phyloP scores from a whole-genome alignment of 192 early-diverging fungal species.

The Coemansia sp. region DNA sequence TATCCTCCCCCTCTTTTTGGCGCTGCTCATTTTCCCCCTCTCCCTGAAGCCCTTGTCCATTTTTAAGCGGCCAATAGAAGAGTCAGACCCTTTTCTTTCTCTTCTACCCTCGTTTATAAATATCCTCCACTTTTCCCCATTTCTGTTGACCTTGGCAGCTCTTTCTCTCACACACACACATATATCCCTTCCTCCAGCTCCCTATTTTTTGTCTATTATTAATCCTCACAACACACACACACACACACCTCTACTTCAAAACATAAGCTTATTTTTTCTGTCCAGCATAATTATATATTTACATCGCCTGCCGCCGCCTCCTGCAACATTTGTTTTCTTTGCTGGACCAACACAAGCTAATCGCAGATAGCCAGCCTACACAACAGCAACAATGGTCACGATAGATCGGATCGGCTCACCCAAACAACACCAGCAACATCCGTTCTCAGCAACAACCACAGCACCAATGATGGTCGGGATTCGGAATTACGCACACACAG shows the following conservation, averaged over 20 bases:
- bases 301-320: background rate
- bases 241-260: too few relatives aligned
- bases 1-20: slow-evolving; percentile 2
- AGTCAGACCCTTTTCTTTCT: background rate
- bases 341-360: too few relatives aligned
- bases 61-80: too few relatives aligned
- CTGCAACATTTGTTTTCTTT: too few relatives aligned
- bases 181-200: background rate
- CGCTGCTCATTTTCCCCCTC: background rate
- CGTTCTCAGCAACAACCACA: background rate
- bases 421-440: background rate
- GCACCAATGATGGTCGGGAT: background rate
- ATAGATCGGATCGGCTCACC: background rate
- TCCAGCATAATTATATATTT: background rate
- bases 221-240: background rate
- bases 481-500: background rate
- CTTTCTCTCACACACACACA: too few relatives aligned
- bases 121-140: background rate
- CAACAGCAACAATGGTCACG: background rate
- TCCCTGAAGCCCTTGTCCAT: background rate
- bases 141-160: background rate
- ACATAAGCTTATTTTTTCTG: background rate
- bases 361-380: too few relatives aligned
- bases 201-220: background rate
- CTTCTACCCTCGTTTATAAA: background rate